A percentile compares a stretch with the other conserved stretches of the same genome.
phyloP scores from a whole-genome alignment of 305 asterid species.

The Fraxinus dipetala region DNA sequence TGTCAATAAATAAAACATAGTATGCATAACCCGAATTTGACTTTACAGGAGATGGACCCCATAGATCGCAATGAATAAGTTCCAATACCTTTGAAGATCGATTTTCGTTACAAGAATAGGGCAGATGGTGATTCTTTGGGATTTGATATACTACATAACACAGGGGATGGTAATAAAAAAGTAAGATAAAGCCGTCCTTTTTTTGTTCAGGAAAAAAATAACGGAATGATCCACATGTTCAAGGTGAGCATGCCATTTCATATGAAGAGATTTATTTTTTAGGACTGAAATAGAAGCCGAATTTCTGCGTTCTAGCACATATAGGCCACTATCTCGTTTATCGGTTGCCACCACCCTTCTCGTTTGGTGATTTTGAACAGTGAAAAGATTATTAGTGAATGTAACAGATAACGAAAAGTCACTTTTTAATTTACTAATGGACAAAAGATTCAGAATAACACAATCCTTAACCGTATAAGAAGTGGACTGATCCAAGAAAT shows the following conservation, averaged over 20 bases:
- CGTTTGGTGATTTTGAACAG: too few relatives aligned
- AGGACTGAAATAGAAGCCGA: too few relatives aligned
- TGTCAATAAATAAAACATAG: background rate
- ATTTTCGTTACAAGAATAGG: background rate
- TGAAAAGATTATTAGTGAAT: too few relatives aligned
- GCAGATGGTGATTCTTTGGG: background rate
- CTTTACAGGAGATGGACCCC: background rate
- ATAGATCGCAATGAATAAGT: background rate
- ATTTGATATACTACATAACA: background rate
- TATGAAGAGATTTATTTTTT: too few relatives aligned
- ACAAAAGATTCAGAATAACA: too few relatives aligned
- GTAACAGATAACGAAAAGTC: too few relatives aligned
- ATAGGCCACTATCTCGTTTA: too few relatives aligned
- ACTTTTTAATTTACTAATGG: too few relatives aligned
- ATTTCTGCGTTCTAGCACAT: too few relatives aligned
- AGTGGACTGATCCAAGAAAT: too few relatives aligned
- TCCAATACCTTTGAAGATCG: background rate
- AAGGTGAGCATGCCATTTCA: background rate
- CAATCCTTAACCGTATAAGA: too few relatives aligned
- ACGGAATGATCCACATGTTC: background rate
- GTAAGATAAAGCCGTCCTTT: background rate
- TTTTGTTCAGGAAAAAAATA: background rate
- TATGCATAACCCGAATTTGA: background rate
- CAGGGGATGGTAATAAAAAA: background rate
- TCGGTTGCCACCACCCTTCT: too few relatives aligned